Evolutionary conservation across 306 rosid genomes (phyloP).

Genomic region (Astragalus membranaceus): DNA sequence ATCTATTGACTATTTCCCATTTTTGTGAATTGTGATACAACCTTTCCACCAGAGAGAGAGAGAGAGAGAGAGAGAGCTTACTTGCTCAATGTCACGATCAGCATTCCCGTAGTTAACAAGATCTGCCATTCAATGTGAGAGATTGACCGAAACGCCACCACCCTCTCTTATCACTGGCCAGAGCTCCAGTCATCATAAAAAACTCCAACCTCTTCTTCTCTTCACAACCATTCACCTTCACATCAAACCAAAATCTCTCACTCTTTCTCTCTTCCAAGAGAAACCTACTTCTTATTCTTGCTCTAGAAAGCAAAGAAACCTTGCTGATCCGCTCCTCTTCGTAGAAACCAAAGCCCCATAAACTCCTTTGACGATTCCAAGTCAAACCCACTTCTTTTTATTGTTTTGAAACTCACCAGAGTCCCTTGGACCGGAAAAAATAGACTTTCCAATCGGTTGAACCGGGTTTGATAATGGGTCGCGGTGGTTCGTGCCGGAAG

Average conservation of each 20-base stretch:
- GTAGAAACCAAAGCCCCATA: conserved; percentile 19
- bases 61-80: conserved; percentile 34
- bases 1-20: too few species aligned
- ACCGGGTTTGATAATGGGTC: neutral
- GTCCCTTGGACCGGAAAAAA: conserved; percentile 12
- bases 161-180: conserved; percentile 74
- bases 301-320: conserved; percentile 23
- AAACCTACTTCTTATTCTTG: conserved; percentile 17
- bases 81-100: conserved; percentile 85
- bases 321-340: conserved; percentile 46
- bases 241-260: conserved; percentile 28
- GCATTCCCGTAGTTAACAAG: conserved; percentile 92
- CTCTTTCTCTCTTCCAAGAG: conserved; percentile 15
- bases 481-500: neutral
- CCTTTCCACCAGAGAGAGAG: neutral
- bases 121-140: conserved; percentile 98
- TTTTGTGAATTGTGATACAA: neutral
- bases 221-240: conserved; percentile 68
- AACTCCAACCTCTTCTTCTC: conserved; percentile 51
- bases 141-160: conserved; percentile 73
- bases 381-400: conserved; percentile 26
- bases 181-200: conserved; percentile 92
- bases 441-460: neutral
- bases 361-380: conserved; percentile 34
- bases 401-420: conserved; percentile 23